Evolutionary conservation across 1,284 basidiomycete genomes (phyloP), one percentile per base, ranked within the genome.

Genomic region (Trichosporon coremiiforme): DNA sequence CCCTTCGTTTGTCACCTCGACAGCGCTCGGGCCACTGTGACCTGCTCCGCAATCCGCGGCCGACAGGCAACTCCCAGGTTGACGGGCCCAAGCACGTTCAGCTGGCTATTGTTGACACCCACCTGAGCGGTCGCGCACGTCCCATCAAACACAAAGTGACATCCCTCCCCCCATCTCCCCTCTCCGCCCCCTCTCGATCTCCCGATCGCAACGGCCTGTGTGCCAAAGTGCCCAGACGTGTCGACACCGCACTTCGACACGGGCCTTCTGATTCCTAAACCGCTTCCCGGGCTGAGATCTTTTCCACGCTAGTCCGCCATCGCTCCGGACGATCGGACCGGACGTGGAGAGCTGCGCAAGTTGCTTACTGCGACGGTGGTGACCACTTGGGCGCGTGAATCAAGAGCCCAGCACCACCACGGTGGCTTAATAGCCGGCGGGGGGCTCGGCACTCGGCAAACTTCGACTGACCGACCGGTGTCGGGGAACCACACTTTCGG

Each of bases 121-220:
- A 45, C 41, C 41, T 45, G 41, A n/a, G n/a, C 41, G 41, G 22
- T 53, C n/a, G 50, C 50, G 50, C 50, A 53, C 50, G 50, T 20
- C 50, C 50, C 50, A 53, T 53, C 50, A 53, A 53, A 53, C 50
- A 53, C 50, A 10, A 53, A 53, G 50, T 53, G 50, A 53, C 50
- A 20, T 20, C 50, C 50, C 9, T 25, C 50, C 10, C 25, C 41
- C 22, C 50, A n/a, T 50, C 47, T 25, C 25, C 25, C 25, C 25
- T 25, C 25, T 25, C 25, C 25, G 25, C 25, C 50, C 50, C 47
- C 36, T 38, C 12, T 38, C 36, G 36, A 38, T 38, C n/a, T 53
- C 50, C 25, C 50, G 50, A 53, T 53, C 50, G 50, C 50, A 53
- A 53, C 50, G 50, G 50, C 22, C 50, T 4, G 50, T 53, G 50